phyloP scores from a whole-genome alignment of 2,329 filamentous ascomycete genomes.

The Hypoxylon rubiginosum region DNA sequence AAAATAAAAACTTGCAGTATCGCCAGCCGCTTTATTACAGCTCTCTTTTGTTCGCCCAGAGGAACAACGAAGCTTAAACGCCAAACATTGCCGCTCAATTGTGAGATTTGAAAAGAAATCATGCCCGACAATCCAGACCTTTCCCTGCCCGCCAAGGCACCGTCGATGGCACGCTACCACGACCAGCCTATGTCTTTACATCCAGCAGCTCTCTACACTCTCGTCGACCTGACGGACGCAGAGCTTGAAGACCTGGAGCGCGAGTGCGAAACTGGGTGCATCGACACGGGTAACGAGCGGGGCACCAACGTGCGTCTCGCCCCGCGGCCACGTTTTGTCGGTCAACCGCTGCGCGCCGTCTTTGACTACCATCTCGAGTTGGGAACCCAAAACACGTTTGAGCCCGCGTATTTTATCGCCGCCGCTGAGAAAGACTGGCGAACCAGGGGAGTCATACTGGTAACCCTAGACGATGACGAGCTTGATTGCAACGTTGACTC shows the following conservation, averaged over 20 bases:
- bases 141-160: constrained; percentile 36
- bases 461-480: constrained; percentile 36
- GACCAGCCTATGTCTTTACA: constrained; percentile 30
- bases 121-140: constrained; percentile 37
- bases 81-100: no score
- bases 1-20: no score
- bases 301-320: constrained; percentile 23
- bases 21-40: no score
- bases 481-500: constrained; percentile 39
- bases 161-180: constrained; percentile 36
- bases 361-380: constrained; percentile 40
- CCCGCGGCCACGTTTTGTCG: constrained; percentile 34
- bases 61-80: no score
- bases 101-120: constrained; percentile 8
- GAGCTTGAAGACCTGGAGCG: constrained; percentile 21
- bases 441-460: constrained; percentile 1
- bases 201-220: constrained; percentile 37
- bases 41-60: no score
- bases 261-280: constrained; percentile 22
- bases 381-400: constrained; percentile 29
- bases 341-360: constrained; percentile 36
- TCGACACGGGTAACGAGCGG: constrained; percentile 5
- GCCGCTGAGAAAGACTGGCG: constrained; percentile 18
- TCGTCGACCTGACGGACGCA: constrained; percentile 29
- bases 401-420: constrained; percentile 36